Conservation (phyloP, 2,329 filamentous ascomycete species). For the Penicillium paneum region DNA sequence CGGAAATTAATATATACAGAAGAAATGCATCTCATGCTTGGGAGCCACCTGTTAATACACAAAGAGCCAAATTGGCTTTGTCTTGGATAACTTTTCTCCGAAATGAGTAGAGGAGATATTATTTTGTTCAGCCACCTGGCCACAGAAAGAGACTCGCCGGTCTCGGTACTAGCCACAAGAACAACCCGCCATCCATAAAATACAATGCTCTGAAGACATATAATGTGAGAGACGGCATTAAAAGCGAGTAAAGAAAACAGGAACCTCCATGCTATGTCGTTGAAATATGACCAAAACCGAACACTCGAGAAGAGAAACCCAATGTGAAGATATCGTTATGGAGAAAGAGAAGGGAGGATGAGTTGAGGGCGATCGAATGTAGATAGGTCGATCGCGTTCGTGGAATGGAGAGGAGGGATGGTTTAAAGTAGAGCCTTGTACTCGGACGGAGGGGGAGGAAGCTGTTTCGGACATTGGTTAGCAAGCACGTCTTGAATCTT, state of each 20-base stretch:
- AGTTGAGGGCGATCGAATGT: slow-evolving; percentile 11
- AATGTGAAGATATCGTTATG: slow-evolving; percentile 25
- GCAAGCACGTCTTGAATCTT: neutral
- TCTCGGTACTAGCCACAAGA: slow-evolving; percentile 17
- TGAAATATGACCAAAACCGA: slow-evolving; percentile 34
- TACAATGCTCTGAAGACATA: slow-evolving; percentile 26
- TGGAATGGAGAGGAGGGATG: neutral
- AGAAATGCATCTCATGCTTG: slow-evolving; percentile 29
- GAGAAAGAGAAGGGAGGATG: slow-evolving; percentile 18
- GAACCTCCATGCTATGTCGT: slow-evolving; percentile 38
- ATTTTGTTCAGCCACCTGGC: slow-evolving; percentile 7
- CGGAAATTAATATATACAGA: neutral
- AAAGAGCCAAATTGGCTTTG: slow-evolving; percentile 21
- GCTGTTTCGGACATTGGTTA: slow-evolving; percentile 12
- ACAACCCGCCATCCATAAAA: slow-evolving; percentile 27
- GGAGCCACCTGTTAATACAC: slow-evolving; percentile 36
- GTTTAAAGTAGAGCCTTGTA: slow-evolving; percentile 39
- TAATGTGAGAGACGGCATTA: slow-evolving; percentile 24
- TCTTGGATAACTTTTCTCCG: slow-evolving; percentile 16
- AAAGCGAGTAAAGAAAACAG: slow-evolving; percentile 21
- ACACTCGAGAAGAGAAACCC: slow-evolving; percentile 42
- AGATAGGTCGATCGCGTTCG: neutral
- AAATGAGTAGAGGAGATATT: slow-evolving; percentile 19
- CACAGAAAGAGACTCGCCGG: neutral
- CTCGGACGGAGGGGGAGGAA: slow-evolving; percentile 36